These are phyloP conservation scores for Miscanthus lutarioriparius DNA, from an alignment of 176 grass and related monocot genomes.

Conservation along the genomic window DNA sequence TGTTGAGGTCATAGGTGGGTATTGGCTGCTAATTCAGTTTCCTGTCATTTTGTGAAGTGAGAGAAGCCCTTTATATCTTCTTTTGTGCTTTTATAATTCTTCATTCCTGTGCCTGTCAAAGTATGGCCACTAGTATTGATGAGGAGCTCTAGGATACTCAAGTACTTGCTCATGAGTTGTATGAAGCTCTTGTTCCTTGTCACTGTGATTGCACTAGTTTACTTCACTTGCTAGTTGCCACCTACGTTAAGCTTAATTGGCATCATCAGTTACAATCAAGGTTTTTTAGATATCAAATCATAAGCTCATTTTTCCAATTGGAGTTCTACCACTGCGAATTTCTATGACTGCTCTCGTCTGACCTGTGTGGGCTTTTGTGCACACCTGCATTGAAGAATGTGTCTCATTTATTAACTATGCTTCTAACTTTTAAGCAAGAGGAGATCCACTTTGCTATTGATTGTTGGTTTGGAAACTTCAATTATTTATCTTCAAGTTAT, in stretches of 20 bases:
- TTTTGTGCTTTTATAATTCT: background rate
- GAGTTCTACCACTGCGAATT: background rate
- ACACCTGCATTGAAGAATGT: background rate
- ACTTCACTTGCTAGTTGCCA: slow-evolving; percentile 9
- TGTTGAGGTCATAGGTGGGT: background rate
- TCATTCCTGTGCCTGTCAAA: slow-evolving; percentile 1
- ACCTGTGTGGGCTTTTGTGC: background rate
- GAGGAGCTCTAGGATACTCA: background rate
- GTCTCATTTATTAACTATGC: slow-evolving; percentile 12
- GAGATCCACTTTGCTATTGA: slow-evolving; percentile 10
- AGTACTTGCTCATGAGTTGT: background rate
- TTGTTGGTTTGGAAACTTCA: slow-evolving; percentile 13
- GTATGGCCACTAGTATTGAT: background rate
- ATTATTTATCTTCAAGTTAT: background rate
- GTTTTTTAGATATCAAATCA: background rate
- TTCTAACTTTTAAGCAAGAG: slow-evolving; percentile 14
- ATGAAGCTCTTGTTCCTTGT: background rate
- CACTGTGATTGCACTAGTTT: background rate
- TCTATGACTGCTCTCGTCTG: background rate
- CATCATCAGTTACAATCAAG: background rate
- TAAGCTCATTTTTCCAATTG: background rate
- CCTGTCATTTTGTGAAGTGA: background rate
- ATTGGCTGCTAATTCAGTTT: slow-evolving; percentile 18
- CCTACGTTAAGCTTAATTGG: background rate
- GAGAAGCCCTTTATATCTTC: background rate